Base-by-base conservation (phyloP, 1,139 yeast species). In the Hyphopichia pseudoburtonii region DNA sequence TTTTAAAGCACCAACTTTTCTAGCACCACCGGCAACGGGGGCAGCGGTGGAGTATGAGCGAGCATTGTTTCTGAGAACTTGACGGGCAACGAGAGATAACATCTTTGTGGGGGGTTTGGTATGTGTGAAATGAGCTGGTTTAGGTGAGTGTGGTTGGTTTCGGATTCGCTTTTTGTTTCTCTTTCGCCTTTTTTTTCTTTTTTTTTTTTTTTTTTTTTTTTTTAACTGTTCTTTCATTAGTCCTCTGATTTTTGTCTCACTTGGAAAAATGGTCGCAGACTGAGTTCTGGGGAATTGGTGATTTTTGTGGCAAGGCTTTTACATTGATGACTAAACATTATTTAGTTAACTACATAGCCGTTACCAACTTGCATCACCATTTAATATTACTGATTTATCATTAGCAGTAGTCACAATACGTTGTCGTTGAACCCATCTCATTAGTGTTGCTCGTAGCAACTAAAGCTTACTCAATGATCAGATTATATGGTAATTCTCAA, bases 1-100 rank as follows among this genome's bases (percentile, higher is more conserved):
- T 56, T 82, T 78, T 51, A 83, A 68, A 25, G 82, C 78, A 9
- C 85, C 84, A 12, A 77, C 69, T 47, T 62, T 70, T 46, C 64
- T 70, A 48, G 70, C 17, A 50, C 42, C 8, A 39, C 46, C n/a
- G 41, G 29, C 11, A n/a, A n/a, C n/a, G 37, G 36, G 18, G 3
- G 47, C 32, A 23, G 46, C 31, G 9, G 69, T 57, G 34, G 75
- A 56, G 48, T 66, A 67, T 22, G 64, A 38, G 48, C 72, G 71
- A 33, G 51, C 41, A 32, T 54, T 34, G n/a, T 14, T n/a, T 42
- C 42, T 50, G 31, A 46, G 42, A 26, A 54, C 40, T 46, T 55
- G 61, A 48, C 60, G 57, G 18, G 56, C 39, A 8, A 27, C 29
- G 32, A 44, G 35, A 30, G 47, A 46, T 32, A 49, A 36, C 58